phyloP scores from a whole-genome alignment of 805 yeast species.

The Brettanomyces custersianus region DNA sequence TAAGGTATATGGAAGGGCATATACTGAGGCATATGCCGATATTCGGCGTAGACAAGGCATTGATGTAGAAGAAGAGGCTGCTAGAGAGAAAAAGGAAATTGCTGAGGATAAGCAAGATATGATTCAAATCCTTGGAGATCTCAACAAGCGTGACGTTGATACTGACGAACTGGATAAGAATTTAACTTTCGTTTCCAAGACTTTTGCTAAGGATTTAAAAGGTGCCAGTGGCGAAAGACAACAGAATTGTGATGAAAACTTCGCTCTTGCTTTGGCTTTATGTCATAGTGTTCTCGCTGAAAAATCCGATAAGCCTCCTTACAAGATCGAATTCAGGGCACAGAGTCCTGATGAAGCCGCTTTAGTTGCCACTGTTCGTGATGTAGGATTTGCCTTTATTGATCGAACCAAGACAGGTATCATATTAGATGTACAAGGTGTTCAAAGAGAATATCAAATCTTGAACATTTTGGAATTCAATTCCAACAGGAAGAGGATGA shows the following conservation, averaged over 20 bases:
- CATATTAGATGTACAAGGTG: conserved; percentile 61
- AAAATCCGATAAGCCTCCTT: conserved; percentile 50
- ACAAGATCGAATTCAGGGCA: conserved; percentile 51
- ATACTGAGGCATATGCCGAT: conserved; percentile 78
- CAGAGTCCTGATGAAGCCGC: conserved; percentile 89
- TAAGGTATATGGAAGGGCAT: conserved; percentile 64
- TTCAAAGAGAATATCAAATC: conserved; percentile 59
- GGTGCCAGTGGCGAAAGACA: conserved; percentile 46
- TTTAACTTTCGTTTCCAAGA: conserved; percentile 60
- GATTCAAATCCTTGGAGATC: conserved; percentile 36
- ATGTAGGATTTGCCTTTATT: conserved; percentile 60
- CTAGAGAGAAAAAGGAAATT: conserved; percentile 38
- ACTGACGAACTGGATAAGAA: conserved; percentile 38
- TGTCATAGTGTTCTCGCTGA: conserved; percentile 77
- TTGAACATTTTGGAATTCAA: conserved; percentile 69
- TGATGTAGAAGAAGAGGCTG: conserved; percentile 45
- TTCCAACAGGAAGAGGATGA: conserved; percentile 83
- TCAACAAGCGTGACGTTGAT: conserved; percentile 25
- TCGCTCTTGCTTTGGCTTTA: conserved; percentile 66
- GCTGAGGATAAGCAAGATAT: conserved; percentile 49
- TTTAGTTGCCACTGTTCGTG: conserved; percentile 71
- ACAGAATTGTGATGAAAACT: conserved; percentile 55
- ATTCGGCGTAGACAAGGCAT: conserved; percentile 69
- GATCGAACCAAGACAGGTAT: conserved; percentile 63
- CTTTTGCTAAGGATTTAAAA: conserved; percentile 52